A percentile compares a stretch with the other conserved stretches of the same genome.
phyloP scores from a whole-genome alignment of 164 flowering plant genomes.

The Vitis labrusca region DNA sequence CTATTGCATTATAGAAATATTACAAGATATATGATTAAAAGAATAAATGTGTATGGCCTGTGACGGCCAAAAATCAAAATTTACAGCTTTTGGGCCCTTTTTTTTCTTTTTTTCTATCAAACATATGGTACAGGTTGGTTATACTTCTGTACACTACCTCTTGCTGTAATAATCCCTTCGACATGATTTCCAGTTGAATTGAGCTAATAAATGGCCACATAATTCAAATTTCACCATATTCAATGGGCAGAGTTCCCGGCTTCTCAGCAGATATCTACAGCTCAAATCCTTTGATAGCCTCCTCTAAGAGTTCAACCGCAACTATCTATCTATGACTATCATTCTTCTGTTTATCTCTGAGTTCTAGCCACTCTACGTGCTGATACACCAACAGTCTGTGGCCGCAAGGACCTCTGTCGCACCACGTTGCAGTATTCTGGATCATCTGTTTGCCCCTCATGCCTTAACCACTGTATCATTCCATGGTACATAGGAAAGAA shows the following conservation, averaged over 20 bases:
- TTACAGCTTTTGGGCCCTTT: neutral
- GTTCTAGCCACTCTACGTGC: slow-evolving; percentile 57
- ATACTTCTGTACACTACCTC: slow-evolving; percentile 5
- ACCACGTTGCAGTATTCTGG: slow-evolving; percentile 60
- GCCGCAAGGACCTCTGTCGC: slow-evolving; percentile 62
- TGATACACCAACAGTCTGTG: slow-evolving; percentile 67
- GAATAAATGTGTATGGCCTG: neutral
- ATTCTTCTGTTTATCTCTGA: neutral
- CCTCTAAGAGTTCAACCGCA: neutral
- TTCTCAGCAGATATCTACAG: slow-evolving; percentile 1
- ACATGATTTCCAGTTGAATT: neutral
- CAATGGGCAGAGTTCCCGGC: neutral
- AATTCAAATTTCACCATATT: neutral
- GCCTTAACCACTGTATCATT: slow-evolving; percentile 82
- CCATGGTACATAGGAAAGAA: slow-evolving; percentile 90
- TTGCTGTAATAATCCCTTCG: neutral
- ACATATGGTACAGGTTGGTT: neutral
- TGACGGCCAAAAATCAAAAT: neutral
- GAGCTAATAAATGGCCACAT: neutral
- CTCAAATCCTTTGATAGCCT: neutral
- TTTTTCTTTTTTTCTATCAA: neutral
- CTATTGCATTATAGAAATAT: neutral
- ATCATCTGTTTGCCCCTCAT: slow-evolving; percentile 58
- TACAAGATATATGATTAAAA: neutral
- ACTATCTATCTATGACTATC: neutral